phyloP scores from a whole-genome alignment of 768 basidiomycete genomes.

The Hypholoma fasciculare region DNA sequence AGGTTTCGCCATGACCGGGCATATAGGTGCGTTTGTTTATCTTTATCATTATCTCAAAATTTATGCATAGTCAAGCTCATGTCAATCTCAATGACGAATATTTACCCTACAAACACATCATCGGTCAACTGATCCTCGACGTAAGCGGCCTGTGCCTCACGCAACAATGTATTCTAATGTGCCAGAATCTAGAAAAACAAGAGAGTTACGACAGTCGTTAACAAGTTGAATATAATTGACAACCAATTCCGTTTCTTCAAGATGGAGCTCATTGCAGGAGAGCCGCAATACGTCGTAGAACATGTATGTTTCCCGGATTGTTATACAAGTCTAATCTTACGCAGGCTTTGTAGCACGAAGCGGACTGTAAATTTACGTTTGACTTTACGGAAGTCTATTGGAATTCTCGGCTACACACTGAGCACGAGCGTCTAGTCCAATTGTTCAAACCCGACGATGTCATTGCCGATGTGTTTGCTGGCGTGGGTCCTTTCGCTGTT shows the following conservation, averaged over 20 bases:
- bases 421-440: conserved; percentile 84
- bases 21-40: conserved; percentile 69
- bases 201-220: conserved; percentile 83
- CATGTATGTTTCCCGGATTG: conserved; percentile 53
- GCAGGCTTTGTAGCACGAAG: conserved; percentile 64
- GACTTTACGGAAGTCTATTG: conserved; percentile 97
- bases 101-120: conserved; percentile 85
- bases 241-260: conserved; percentile 88
- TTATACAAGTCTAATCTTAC: neutral
- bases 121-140: conserved; percentile 91
- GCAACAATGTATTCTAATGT: conserved; percentile 1
- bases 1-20: conserved; percentile 87
- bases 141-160: conserved; percentile 42
- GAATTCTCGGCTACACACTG: conserved; percentile 93
- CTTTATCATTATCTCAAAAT: neutral
- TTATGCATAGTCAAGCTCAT: conserved; percentile 58
- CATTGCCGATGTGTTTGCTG: conserved; percentile 93
- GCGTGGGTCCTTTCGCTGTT: conserved; percentile 94
- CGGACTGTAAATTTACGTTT: conserved; percentile 85
- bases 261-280: conserved; percentile 96
- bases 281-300: conserved; percentile 81
- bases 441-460: conserved; percentile 75
- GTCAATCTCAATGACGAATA: conserved; percentile 90
- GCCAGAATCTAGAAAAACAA: conserved; percentile 73
- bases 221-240: conserved; percentile 89